Conservation (phyloP, 495 filamentous ascomycete genomes). For the Neurospora sublineolata region DNA sequence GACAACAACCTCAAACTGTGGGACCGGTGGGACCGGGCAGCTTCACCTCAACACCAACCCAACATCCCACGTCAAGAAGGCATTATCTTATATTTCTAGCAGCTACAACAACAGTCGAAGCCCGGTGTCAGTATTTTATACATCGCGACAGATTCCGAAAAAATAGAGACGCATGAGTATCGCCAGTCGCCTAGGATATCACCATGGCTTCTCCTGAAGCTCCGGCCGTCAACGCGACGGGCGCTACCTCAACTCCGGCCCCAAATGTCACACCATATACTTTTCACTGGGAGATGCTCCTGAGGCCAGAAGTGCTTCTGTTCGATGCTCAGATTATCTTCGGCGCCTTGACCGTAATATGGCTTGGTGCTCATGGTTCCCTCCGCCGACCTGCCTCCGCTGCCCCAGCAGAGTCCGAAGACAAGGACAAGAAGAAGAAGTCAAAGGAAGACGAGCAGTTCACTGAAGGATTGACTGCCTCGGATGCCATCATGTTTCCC, state of each 20-base stretch:
- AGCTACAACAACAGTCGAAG: background rate
- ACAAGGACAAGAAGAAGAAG: constrained; percentile 28
- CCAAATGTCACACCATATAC: background rate
- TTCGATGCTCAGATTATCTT: constrained; percentile 30
- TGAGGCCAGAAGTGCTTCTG: constrained; percentile 32
- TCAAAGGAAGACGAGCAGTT: constrained; percentile 51
- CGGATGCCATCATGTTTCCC: constrained; percentile 80
- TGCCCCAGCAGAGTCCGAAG: constrained; percentile 42
- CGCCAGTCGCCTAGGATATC: background rate
- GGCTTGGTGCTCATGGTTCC: constrained; percentile 35
- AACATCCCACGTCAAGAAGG: background rate
- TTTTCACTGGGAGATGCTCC: constrained; percentile 29
- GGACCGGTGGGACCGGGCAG: background rate
- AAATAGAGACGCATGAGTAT: background rate
- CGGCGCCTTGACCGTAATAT: constrained; percentile 33
- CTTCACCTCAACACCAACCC: background rate
- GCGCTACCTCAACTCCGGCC: background rate
- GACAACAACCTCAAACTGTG: background rate
- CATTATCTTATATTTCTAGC: background rate
- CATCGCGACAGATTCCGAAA: background rate
- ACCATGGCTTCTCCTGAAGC: constrained; percentile 10
- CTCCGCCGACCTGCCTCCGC: constrained; percentile 70
- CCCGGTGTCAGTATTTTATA: background rate
- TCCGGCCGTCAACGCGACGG: background rate
- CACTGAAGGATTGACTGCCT: constrained; percentile 66